Conservation (phyloP, 2,329 filamentous ascomycete species). For the Penicillium sp. region DNA sequence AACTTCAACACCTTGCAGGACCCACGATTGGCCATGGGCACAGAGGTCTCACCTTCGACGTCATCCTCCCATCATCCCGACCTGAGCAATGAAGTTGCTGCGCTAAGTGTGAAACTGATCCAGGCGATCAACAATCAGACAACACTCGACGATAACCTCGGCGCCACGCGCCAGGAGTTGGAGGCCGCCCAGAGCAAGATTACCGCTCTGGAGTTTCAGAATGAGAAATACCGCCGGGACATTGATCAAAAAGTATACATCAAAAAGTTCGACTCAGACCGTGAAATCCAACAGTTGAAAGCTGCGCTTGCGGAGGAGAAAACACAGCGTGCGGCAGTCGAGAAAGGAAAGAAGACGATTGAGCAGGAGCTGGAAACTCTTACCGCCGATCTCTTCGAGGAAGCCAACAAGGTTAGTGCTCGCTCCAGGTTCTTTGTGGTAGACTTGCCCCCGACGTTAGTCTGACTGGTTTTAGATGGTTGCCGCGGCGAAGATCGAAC, state of each 20-base stretch:
- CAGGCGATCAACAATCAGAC: constrained; percentile 98
- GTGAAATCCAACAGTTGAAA: constrained; percentile 67
- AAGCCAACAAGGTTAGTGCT: constrained; percentile 77
- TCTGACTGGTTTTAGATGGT: constrained; percentile 70
- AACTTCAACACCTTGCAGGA: constrained; percentile 54
- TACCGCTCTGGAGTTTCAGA: constrained; percentile 69
- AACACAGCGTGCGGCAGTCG: constrained; percentile 65
- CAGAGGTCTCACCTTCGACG: constrained; percentile 41
- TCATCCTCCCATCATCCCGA: constrained; percentile 58
- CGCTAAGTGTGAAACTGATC: constrained; percentile 92
- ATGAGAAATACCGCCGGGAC: constrained; percentile 70
- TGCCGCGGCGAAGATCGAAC: constrained; percentile 81
- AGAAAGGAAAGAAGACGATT: constrained; percentile 83
- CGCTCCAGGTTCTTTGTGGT: constrained; percentile 4
- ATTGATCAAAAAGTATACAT: constrained; percentile 77
- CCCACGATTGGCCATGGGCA: constrained; percentile 42
- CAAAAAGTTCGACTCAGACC: constrained; percentile 72
- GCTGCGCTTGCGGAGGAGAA: constrained; percentile 68
- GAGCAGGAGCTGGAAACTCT: constrained; percentile 90
- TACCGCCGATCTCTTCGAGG: constrained; percentile 92
- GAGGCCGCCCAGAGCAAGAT: constrained; percentile 72
- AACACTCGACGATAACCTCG: constrained; percentile 83
- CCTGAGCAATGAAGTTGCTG: constrained; percentile 76
- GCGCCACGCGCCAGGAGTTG: constrained; percentile 80
- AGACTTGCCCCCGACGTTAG: not conserved